Conservation (phyloP, 257 asterid genomes). For the Lantana camara region DNA sequence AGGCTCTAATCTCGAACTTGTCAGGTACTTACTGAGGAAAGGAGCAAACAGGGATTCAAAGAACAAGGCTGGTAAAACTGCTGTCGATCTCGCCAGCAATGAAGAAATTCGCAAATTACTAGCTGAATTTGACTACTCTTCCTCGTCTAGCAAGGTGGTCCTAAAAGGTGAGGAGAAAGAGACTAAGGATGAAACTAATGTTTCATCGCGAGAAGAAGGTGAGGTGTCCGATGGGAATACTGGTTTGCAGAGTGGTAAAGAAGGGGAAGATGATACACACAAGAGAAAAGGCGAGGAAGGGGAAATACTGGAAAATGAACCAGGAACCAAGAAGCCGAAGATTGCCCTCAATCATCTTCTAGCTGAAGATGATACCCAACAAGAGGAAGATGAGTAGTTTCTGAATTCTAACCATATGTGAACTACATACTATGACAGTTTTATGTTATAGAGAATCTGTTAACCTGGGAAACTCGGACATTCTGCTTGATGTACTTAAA, state of each 20-base stretch:
- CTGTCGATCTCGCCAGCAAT: conserved; percentile 71
- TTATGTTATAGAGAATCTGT: neutral
- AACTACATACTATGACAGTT: too few relatives aligned
- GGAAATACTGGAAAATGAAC: conserved; percentile 33
- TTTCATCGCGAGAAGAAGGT: conserved; percentile 31
- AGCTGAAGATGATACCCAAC: conserved; percentile 69
- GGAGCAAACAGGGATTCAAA: conserved; percentile 58
- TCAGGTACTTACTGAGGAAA: conserved; percentile 76
- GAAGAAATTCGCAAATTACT: conserved; percentile 61
- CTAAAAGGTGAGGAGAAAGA: conserved; percentile 36
- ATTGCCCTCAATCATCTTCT: conserved; percentile 81
- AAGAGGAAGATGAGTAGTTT: conserved; percentile 49
- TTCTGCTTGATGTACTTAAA: too few relatives aligned
- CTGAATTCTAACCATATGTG: neutral
- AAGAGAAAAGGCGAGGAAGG: conserved; percentile 45
- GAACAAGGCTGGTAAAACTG: conserved; percentile 84
- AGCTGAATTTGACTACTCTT: conserved; percentile 34
- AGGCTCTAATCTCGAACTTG: conserved; percentile 76
- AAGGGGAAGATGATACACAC: conserved; percentile 39
- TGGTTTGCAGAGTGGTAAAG: conserved; percentile 34
- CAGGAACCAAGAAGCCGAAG: conserved; percentile 59
- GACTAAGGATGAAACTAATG: conserved; percentile 29
- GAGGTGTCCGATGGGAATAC: conserved; percentile 28
- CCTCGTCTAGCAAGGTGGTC: conserved; percentile 36
- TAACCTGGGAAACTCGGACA: too few relatives aligned